Evolutionary conservation across 2,329 filamentous ascomycete genomes (phyloP).

Genomic region (Niveomyces coronatus): DNA sequence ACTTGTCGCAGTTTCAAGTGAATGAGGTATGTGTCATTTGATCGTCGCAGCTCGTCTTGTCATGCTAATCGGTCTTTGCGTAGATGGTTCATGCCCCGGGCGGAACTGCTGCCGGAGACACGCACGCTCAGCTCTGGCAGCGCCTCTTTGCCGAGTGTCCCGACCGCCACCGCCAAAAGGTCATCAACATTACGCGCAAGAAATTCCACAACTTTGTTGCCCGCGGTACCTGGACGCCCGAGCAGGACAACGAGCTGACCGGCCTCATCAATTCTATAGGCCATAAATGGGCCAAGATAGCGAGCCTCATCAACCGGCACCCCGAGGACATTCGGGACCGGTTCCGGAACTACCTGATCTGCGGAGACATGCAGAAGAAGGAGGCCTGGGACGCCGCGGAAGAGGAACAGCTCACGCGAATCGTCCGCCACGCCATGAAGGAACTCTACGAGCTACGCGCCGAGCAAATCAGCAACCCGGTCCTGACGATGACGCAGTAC

Average conservation of each 20-base stretch:
- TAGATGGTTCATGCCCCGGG: conserved; percentile 27
- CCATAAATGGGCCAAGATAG: conserved; percentile 53
- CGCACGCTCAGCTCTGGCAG: conserved; percentile 38
- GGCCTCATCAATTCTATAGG: conserved; percentile 25
- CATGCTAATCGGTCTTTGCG: conserved; percentile 6
- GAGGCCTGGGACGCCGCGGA: conserved; percentile 53
- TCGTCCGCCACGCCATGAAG: conserved; percentile 43
- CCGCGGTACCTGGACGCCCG: conserved; percentile 33
- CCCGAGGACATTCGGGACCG: conserved; percentile 59
- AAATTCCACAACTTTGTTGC: conserved; percentile 56
- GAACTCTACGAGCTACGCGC: conserved; percentile 32
- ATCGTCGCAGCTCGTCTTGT: conserved; percentile 17
- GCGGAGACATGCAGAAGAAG: conserved; percentile 39
- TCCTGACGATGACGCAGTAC: conserved; percentile 31
- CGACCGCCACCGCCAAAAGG: conserved; percentile 39
- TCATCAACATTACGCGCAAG: conserved; percentile 48
- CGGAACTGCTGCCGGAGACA: conserved; percentile 24
- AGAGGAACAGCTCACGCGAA: conserved; percentile 39
- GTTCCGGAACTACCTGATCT: conserved; percentile 57
- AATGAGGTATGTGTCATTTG: conserved; percentile 33
- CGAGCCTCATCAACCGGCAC: conserved; percentile 50
- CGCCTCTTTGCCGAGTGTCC: conserved; percentile 37
- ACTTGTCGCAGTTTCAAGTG: conserved; percentile 33
- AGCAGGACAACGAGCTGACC: conserved; percentile 27
- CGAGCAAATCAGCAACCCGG: conserved; percentile 20